These are phyloP conservation scores for Cucurbita moschata DNA, from an alignment of 306 rosid species.

Conservation along the genomic window DNA sequence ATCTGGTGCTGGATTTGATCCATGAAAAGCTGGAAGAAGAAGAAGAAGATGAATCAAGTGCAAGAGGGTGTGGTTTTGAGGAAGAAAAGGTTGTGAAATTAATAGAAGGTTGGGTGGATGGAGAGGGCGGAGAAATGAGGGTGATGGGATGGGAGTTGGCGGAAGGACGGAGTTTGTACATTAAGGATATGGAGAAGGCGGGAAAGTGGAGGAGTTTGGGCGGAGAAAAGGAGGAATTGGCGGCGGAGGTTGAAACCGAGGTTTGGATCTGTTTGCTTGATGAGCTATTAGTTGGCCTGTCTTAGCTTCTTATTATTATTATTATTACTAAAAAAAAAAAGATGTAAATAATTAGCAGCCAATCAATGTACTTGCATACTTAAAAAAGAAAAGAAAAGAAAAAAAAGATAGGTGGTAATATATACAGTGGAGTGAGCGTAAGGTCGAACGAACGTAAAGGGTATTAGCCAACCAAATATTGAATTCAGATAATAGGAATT, in stretches of 20 bases:
- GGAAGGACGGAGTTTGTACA: constrained; percentile 16
- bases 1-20: constrained; percentile 42
- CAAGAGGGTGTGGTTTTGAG: not conserved
- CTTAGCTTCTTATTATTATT: not conserved
- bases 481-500: too few species aligned
- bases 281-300: constrained; percentile 35
- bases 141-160: constrained; percentile 50
- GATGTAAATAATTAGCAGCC: not conserved
- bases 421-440: too few species aligned
- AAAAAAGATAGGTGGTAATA: too few species aligned
- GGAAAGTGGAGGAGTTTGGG: constrained; percentile 27
- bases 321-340: not conserved
- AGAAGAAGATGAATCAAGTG: not conserved
- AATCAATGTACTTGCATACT: not conserved
- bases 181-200: constrained; percentile 41
- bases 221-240: constrained; percentile 21
- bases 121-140: constrained; percentile 12
- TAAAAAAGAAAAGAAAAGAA: not conserved
- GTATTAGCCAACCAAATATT: too few species aligned
- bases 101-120: constrained; percentile 43
- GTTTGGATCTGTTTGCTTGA: constrained; percentile 30
- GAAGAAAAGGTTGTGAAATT: constrained; percentile 9
- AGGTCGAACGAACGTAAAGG: too few species aligned
- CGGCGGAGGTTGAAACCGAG: constrained; percentile 26
- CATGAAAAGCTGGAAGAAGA: constrained; percentile 19